Evolutionary conservation across 768 basidiomycete genomes (phyloP).

Genomic region (Collybia mongolica): DNA sequence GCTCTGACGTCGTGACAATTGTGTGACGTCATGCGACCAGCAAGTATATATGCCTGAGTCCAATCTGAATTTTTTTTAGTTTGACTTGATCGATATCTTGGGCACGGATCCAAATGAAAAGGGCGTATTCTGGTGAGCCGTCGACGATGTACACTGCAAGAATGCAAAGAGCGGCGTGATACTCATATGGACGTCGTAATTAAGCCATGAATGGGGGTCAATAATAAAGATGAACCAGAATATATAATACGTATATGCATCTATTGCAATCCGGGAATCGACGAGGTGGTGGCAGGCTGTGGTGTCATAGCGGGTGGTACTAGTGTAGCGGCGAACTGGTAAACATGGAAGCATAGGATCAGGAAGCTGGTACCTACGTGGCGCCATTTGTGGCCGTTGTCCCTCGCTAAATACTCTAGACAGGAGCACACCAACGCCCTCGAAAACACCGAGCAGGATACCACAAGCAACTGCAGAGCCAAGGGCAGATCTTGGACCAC

Average conservation of each 20-base stretch:
- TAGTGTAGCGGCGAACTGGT: constrained; percentile 14
- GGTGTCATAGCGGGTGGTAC: constrained; percentile 59
- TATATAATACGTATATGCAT: constrained; percentile 36
- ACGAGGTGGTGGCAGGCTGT: constrained; percentile 38
- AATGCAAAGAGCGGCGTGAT: background rate
- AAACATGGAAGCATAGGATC: background rate
- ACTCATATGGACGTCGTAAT: background rate
- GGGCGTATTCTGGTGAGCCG: no score
- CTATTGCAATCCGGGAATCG: constrained; percentile 48
- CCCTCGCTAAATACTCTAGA: constrained; percentile 86
- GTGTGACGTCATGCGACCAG: constrained; percentile 6
- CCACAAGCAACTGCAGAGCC: constrained; percentile 96
- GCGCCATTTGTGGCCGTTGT: constrained; percentile 77
- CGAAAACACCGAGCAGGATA: constrained; percentile 91
- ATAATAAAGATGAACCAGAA: constrained; percentile 30
- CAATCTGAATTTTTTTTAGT: no score
- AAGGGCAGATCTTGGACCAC: constrained; percentile 88
- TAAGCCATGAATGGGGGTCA: constrained; percentile 9
- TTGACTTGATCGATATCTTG: no score
- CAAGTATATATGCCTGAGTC: background rate
- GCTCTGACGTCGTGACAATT: constrained; percentile 17
- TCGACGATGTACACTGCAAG: no score
- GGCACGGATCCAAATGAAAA: background rate
- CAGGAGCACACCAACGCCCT: constrained; percentile 92
- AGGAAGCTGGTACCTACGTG: constrained; percentile 47